Conservation (phyloP, 2,329 filamentous ascomycete species). For the Pseudohalonectria lignicola region DNA sequence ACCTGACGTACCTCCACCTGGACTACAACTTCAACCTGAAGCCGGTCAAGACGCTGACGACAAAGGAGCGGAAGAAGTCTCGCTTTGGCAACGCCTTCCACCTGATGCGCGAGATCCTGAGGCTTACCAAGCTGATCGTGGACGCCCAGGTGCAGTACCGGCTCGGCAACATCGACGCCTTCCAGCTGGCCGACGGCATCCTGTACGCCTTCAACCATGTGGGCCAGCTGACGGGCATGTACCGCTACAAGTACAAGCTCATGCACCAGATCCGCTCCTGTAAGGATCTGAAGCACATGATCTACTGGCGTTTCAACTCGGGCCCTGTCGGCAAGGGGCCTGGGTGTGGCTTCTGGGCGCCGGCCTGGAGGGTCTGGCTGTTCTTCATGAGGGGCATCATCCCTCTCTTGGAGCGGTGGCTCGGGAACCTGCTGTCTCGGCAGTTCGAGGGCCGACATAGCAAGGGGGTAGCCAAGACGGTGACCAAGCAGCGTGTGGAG, state of each 20-base stretch:
- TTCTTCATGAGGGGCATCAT: constrained; percentile 99
- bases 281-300: constrained; percentile 97
- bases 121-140: constrained; percentile 93
- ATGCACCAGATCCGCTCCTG: constrained; percentile 99
- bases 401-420: constrained; percentile 89
- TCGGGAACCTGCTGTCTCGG: constrained; percentile 89
- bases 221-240: constrained; percentile 97
- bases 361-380: constrained; percentile 96
- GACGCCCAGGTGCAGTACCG: constrained; percentile 98
- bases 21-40: constrained; percentile 99
- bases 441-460: constrained; percentile 98
- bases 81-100: constrained; percentile 99
- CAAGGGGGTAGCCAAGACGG: constrained; percentile 97
- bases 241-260: constrained; percentile 99
- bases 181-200: constrained; percentile 96
- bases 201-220: constrained; percentile 99
- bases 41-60: constrained; percentile 95
- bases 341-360: constrained; percentile 97
- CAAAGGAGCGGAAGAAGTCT: constrained; percentile 98
- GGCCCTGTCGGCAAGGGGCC: constrained; percentile 95
- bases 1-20: constrained; percentile 92
- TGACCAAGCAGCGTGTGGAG: constrained; percentile 97
- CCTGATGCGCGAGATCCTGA: constrained; percentile 93
- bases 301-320: constrained; percentile 98
- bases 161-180: constrained; percentile 95